These are phyloP conservation scores for Hygrocybe punicea DNA, from an alignment of 768 basidiomycete genomes.

Conservation along the genomic window DNA sequence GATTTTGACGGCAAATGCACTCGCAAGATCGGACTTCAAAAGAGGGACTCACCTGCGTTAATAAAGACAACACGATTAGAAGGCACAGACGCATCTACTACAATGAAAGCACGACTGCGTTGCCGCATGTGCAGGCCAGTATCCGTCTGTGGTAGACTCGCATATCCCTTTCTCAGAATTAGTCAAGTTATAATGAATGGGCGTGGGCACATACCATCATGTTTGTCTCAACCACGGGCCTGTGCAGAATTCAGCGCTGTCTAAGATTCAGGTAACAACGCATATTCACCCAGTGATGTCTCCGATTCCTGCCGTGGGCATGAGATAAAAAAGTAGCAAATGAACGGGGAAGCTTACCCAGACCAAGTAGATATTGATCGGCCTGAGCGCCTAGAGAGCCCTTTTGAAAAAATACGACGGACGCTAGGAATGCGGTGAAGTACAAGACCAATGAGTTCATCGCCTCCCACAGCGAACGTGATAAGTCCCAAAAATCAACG, in stretches of 20 bases:
- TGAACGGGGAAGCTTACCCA: slow-evolving; percentile 44
- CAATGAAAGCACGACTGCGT: slow-evolving; percentile 71
- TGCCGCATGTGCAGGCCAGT: slow-evolving; percentile 78
- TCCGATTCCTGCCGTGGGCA: slow-evolving; percentile 48
- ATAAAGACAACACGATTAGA: slow-evolving; percentile 67
- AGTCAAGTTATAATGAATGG: not conserved
- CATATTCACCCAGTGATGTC: slow-evolving; percentile 66
- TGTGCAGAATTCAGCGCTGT: slow-evolving; percentile 24
- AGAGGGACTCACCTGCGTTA: slow-evolving; percentile 54
- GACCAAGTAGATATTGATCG: slow-evolving; percentile 51
- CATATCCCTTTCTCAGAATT: slow-evolving; percentile 64
- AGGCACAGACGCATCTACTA: slow-evolving; percentile 57
- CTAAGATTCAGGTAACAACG: not conserved
- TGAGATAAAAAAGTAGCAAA: slow-evolving; percentile 1
- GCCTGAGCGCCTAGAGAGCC: slow-evolving; percentile 28
- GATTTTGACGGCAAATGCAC: too few relatives aligned
- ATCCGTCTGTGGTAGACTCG: slow-evolving; percentile 58
- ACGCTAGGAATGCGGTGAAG: slow-evolving; percentile 43
- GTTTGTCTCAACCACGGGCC: slow-evolving; percentile 77
- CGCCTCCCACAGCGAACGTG: not conserved
- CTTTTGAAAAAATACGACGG: slow-evolving; percentile 30
- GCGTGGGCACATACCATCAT: slow-evolving; percentile 57
- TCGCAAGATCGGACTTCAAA: not conserved
- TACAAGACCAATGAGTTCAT: slow-evolving; percentile 34
- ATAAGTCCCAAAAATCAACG: not conserved